Conservation (phyloP, 441 rosid genomes). For the Gossypium gossypioides region DNA sequence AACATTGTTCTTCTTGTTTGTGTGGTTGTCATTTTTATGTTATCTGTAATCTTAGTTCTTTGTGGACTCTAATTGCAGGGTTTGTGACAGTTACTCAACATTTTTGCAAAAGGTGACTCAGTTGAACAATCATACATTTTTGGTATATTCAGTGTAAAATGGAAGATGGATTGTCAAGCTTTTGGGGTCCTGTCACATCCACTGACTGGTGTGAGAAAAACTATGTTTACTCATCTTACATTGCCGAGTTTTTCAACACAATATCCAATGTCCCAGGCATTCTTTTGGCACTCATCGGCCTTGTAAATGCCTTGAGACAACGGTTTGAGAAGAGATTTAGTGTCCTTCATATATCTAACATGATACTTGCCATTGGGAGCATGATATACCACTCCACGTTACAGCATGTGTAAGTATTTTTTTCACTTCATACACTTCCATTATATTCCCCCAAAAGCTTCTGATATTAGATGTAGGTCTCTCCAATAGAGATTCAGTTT, state of each 20-base stretch:
- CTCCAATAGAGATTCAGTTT: neutral
- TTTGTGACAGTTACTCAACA: slow-evolving; percentile 19
- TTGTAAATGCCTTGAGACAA: slow-evolving; percentile 70
- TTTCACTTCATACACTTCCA: neutral
- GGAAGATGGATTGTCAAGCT: slow-evolving; percentile 70
- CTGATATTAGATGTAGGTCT: neutral
- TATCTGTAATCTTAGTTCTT: neutral
- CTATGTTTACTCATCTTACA: slow-evolving; percentile 58
- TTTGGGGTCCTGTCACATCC: slow-evolving; percentile 95
- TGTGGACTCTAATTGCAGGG: slow-evolving; percentile 20
- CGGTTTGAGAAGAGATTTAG: slow-evolving; percentile 93
- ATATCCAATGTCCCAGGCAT: slow-evolving; percentile 69
- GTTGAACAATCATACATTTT: slow-evolving; percentile 12
- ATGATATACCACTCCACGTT: slow-evolving; percentile 76
- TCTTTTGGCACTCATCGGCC: slow-evolving; percentile 72
- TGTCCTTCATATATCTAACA: slow-evolving; percentile 78
- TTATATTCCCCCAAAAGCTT: neutral
- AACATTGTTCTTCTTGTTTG: neutral
- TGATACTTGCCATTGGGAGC: slow-evolving; percentile 85
- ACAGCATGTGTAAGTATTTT: slow-evolving; percentile 55
- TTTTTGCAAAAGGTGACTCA: slow-evolving; percentile 11
- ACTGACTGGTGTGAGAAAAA: slow-evolving; percentile 84
- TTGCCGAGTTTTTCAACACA: slow-evolving; percentile 87
- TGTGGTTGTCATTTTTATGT: neutral
- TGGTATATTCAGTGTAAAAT: slow-evolving; percentile 30